A percentile compares a stretch with the other conserved stretches of the same genome.
phyloP scores from a whole-genome alignment of 345 rosid species.

The Pistacia integerrima region DNA sequence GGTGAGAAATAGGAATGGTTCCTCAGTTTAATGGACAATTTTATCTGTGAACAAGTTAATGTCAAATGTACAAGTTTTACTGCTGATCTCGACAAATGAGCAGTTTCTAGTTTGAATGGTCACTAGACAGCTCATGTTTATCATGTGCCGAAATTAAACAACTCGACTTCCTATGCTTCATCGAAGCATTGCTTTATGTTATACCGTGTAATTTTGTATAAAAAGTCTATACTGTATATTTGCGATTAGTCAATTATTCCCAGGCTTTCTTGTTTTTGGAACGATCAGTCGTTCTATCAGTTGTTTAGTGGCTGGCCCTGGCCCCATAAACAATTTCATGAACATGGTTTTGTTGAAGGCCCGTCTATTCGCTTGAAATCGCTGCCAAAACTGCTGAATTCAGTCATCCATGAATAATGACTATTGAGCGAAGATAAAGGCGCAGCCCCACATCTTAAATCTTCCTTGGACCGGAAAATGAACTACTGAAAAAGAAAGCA shows the following conservation, averaged over 20 bases:
- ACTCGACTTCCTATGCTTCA: too few species aligned
- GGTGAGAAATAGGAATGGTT: background rate
- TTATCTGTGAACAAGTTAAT: background rate
- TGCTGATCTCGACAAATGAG: background rate
- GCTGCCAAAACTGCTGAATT: background rate
- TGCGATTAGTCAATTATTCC: background rate
- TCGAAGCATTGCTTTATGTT: too few species aligned
- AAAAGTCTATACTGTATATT: too few species aligned
- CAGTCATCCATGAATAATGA: background rate
- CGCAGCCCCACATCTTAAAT: background rate
- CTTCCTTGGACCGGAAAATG: background rate
- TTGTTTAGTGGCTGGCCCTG: background rate
- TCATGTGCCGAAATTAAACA: too few species aligned
- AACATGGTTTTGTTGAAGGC: background rate
- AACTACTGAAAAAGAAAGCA: conserved; percentile 5
- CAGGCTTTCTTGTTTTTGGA: background rate
- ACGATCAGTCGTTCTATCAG: background rate
- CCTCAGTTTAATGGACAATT: background rate
- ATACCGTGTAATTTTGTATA: too few species aligned
- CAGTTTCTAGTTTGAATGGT: background rate
- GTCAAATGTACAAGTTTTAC: background rate
- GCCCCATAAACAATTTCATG: background rate
- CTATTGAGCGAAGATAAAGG: background rate
- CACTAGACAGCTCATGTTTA: background rate
- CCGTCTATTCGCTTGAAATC: background rate